phyloP scores from a whole-genome alignment of 108 stramenopile species.

The Discostella pseudostelligera region DNA sequence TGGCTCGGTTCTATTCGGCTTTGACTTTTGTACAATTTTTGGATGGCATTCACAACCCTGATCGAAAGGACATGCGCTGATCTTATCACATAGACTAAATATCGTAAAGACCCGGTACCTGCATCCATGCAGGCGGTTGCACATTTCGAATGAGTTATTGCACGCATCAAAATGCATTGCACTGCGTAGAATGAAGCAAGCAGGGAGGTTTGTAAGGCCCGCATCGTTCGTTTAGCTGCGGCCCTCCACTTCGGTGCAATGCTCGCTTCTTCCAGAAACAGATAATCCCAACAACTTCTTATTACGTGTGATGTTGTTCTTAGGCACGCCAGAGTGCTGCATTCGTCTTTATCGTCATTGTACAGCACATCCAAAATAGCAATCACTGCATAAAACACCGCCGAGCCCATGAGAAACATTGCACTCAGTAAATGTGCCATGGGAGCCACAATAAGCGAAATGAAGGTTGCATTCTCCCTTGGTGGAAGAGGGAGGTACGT shows the following conservation, averaged over 20 bases:
- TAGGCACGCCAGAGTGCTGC: slow-evolving; percentile 25
- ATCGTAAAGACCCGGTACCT: slow-evolving; percentile 26
- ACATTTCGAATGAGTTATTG: slow-evolving; percentile 20
- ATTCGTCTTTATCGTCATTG: slow-evolving; percentile 25
- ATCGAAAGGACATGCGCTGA: slow-evolving; percentile 29
- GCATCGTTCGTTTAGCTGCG: slow-evolving; percentile 13
- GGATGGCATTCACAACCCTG: slow-evolving; percentile 5
- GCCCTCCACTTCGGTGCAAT: neutral
- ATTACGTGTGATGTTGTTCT: slow-evolving; percentile 15
- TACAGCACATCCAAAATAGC: slow-evolving; percentile 34
- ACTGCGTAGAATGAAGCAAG: slow-evolving; percentile 22
- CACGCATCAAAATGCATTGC: slow-evolving; percentile 22
- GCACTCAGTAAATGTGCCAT: slow-evolving; percentile 36
- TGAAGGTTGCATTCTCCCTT: slow-evolving; percentile 24
- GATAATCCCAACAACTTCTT: slow-evolving; percentile 21
- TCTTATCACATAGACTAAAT: slow-evolving; percentile 32
- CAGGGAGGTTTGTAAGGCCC: slow-evolving; percentile 11
- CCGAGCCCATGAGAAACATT: slow-evolving; percentile 15
- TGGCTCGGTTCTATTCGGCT: neutral
- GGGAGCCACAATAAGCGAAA: slow-evolving; percentile 31
- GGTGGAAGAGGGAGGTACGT: slow-evolving; percentile 45
- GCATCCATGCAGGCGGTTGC: slow-evolving; percentile 33
- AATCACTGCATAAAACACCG: slow-evolving; percentile 26
- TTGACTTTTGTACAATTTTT: neutral
- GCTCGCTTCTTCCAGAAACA: slow-evolving; percentile 5